phyloP scores from a whole-genome alignment of 257 asterid species.

The Salvia hispanica region DNA sequence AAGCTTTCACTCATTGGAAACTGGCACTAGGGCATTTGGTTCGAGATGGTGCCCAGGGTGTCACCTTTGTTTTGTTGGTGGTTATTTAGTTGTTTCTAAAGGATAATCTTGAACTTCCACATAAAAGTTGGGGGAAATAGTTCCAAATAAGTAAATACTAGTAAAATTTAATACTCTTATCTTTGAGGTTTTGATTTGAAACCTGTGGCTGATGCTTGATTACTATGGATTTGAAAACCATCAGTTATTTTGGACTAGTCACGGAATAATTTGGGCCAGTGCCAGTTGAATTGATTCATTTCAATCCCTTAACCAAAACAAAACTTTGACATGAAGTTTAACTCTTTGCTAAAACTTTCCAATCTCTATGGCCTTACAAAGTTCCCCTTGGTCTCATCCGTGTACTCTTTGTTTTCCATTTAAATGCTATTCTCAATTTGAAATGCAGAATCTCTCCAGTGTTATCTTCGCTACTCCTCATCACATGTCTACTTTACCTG shows the following conservation, averaged over 20 bases:
- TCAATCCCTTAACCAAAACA: not conserved
- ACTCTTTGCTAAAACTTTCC: not conserved
- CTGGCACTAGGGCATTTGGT: slow-evolving; percentile 6
- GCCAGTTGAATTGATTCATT: not conserved
- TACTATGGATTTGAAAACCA: not conserved
- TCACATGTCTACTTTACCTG: slow-evolving; percentile 26
- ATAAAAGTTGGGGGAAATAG: not conserved
- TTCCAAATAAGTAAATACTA: no score
- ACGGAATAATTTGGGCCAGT: not conserved
- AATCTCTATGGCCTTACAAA: not conserved
- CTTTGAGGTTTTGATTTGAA: not conserved
- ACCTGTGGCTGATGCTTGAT: not conserved
- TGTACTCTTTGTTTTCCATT: not conserved
- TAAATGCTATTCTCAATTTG: not conserved
- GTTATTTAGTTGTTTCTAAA: slow-evolving; percentile 4
- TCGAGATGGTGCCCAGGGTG: slow-evolving; percentile 12
- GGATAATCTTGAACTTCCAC: not conserved
- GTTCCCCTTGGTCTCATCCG: not conserved
- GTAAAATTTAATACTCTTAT: no score
- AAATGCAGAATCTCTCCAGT: not conserved
- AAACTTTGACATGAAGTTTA: not conserved
- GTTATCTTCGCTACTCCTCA: not conserved
- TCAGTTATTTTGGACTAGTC: not conserved
- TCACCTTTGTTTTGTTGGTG: not conserved
- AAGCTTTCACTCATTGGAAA: not conserved